Base-by-base conservation (phyloP, 2,329 filamentous ascomycete species). In the Pseudogymnoascus sp. region DNA sequence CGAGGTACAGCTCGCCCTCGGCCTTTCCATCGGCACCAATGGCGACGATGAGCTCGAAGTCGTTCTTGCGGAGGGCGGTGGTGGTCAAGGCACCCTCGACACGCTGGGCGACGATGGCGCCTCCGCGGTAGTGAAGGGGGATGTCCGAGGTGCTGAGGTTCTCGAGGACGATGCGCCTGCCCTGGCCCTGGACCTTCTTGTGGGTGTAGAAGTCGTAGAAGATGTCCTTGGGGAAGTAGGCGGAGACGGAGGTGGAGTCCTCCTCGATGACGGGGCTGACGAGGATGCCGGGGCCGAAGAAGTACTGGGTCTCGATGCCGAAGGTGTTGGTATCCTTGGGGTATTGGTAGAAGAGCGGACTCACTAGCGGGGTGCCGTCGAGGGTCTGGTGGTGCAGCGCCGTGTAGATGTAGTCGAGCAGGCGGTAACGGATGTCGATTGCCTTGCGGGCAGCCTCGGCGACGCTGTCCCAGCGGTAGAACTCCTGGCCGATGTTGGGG, bases 331-430 rank as follows among this genome's bases (percentile, higher is more conserved):
- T 66, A 66, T 83, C 81, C 16, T 72, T 39, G 2, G 80, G 89
- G 71, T 92, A 92, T 29, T 84, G 71, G 76, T 86, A 93, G 75
- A 89, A 91, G 62, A 92, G 74, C 0, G 90, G 89, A 68, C 84
- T 85, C 62, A 91, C 76, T 66, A 86, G 77, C 0, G 90, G 88
- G 1, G 80, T 81, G 35, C 90, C 90, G 45, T 81, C 80, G 16
- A 77, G 69, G 31, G 79, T 81, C 71, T 90, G 83, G 63, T 76
- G 74, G 70, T 86, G 78, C 67, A 91, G 78, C 0, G 85, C 83
- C 1, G 89, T 92, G 78, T 93, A 92, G 64, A 90, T 80, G 75
- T 92, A 92, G 69, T 92, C 89, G 11, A 92, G 78, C n/a, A 92
- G 78, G 33, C 83, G 80, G 76, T 92, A 92, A n/a, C 90, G 82